Base-by-base conservation (phyloP, 2,329 filamentous ascomycete species). In the Mycocentrospora acerina region DNA sequence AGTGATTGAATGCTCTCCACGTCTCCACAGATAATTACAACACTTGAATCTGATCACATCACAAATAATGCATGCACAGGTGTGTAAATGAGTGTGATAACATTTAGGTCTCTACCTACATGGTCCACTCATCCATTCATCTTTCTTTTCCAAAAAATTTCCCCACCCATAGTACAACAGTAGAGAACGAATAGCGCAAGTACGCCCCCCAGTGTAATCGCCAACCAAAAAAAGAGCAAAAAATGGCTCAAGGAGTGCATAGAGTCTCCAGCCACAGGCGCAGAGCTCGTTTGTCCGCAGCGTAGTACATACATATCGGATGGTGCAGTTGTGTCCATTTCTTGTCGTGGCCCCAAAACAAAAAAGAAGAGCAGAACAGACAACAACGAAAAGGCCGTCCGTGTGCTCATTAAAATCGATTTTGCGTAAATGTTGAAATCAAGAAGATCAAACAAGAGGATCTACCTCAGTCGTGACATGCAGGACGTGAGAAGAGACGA, bases 401-500 rank as follows among this genome's bases (percentile, higher is more conserved):
- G 41, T 53, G 55, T 58, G 60, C 56, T 60, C 62, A 63, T 63
- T 56, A 57, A 64, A 60, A 62, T 51, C 51, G 59, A 39, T 55
- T n/a, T 56, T 47, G 56, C 60, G 40, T 57, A 56, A 56, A 43
- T 24, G 34, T 53, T 37, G 42, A 44, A 57, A 53, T 51, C 46
- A 55, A 46, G 51, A 42, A 54, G 59, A 41, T 34, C 42, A 44
- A 44, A 44, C 38, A 65, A 57, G 35, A 57, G 48, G 52, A 59
- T 55, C 53, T 58, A 42, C 48, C 36, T 19, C 13, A 46, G 37
- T 24, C 44, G 32, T 17, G 35, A 18, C 28, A 31, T 25, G 19
- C 19, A 40, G 30, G 34, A 40, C 50, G 43, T 27, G 19, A 38
- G 51, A 52, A 60, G 54, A 53, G 46, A 64, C 50, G 62, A 65